A percentile compares a stretch with the other conserved stretches of the same genome.
Evolutionary conservation across 2,329 filamentous ascomycete genomes (phyloP).

Genomic region (Botryotinia globosa): DNA sequence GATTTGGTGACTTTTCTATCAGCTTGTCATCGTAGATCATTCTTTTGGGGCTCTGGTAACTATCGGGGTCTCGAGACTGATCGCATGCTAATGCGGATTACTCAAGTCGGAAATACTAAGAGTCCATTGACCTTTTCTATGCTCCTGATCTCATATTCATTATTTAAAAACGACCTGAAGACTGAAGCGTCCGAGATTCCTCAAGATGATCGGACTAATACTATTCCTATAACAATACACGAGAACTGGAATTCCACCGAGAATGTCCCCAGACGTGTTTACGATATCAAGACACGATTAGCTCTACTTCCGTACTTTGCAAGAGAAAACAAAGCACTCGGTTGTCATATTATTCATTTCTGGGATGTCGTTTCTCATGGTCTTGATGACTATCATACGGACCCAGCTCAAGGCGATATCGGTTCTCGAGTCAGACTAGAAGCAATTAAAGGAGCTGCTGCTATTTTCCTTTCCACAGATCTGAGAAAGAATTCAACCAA

Average conservation of each 20-base stretch:
- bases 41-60: not conserved
- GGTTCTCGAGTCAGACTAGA: constrained; percentile 82
- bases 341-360: constrained; percentile 23
- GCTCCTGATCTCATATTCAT: constrained; percentile 37
- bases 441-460: constrained; percentile 67
- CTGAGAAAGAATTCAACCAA: constrained; percentile 22
- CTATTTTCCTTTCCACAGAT: constrained; percentile 37
- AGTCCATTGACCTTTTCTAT: constrained; percentile 48
- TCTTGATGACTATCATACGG: constrained; percentile 87
- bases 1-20: not conserved
- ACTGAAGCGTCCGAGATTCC: not conserved
- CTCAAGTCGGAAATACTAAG: not conserved
- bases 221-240: constrained; percentile 45
- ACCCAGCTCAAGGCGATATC: constrained; percentile 77
- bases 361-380: constrained; percentile 48
- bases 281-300: constrained; percentile 51
- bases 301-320: constrained; percentile 55
- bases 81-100: not conserved
- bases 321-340: constrained; percentile 42
- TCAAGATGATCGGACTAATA: constrained; percentile 15
- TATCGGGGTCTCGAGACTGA: not conserved
- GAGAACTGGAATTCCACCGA: constrained; percentile 47
- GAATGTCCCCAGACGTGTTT: constrained; percentile 39
- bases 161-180: constrained; percentile 4
- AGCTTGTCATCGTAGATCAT: constrained; percentile 2